Evolutionary conservation across 257 asterid species (phyloP), one percentile per base, ranked within the genome.

Genomic region (Petunia secreta): DNA sequence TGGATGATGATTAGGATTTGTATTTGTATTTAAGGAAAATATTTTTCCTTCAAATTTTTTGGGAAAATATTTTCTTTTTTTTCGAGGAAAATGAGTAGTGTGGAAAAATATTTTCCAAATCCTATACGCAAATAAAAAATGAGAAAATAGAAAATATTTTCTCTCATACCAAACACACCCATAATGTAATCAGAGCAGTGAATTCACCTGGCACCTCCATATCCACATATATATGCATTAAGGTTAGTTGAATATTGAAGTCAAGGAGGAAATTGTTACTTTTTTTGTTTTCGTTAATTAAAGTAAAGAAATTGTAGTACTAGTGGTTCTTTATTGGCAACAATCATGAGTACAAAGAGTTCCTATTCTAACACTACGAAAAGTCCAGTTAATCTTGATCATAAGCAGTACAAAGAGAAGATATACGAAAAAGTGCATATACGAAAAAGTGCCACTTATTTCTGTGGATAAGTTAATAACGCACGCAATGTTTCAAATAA

Each of bases 391-490:
- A 25, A 25, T 71, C 60, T 46, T 2, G 76, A 38, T 64, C 13
- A 25, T 25, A 25, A 5, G 9, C 14, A 64, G 44, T 25, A 14
- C 25, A 2, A 1, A 64, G 34, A 34, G 10, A 25, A 69, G 11
- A 34, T 50, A 34, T 34, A 34, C 3, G 25, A 3, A 9, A 16
- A 59, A 14, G 25, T 25, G 25, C 25, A 25, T 25, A 14, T 1
- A 1, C 15, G 7, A 6, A 2, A 48, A 71, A 34, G 44, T 71
- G 60, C 48, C 60, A 71, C 60, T 48, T 69, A 9, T 0, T 46
- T 48, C 2, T 34, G 25, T 73, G 77, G 77, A 50, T 50, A 34
- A 73, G 77, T 73, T 50, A 62, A 73, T 36, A 73, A 73, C 62
- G 43, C 36, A 34, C 48, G 37, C 8, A 71, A 11, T 53, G 50